These are phyloP conservation scores for Aureobasidium uvarum DNA, from an alignment of 2,329 filamentous ascomycete species.

Conservation along the genomic window DNA sequence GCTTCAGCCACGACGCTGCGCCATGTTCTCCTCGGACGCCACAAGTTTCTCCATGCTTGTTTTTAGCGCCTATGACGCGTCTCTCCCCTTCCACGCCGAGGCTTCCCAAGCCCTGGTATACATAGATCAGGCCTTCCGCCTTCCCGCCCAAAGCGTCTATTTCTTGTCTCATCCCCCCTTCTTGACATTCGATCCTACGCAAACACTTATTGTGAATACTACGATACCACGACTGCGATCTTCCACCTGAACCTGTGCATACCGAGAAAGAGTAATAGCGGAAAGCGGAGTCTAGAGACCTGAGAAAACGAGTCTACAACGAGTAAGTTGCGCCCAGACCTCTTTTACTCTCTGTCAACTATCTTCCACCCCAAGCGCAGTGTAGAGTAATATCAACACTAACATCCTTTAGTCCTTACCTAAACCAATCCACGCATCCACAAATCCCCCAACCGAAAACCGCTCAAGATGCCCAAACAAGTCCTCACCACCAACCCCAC, in stretches of 20 bases:
- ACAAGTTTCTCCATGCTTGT: neutral
- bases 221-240: neutral
- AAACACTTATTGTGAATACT: neutral
- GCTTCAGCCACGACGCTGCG: neutral
- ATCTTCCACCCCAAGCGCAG: neutral
- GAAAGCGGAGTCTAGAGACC: neutral
- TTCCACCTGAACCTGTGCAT: neutral
- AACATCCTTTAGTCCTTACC: neutral
- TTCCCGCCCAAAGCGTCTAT: neutral
- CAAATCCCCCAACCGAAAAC: neutral
- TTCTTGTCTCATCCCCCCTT: neutral
- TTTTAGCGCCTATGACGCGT: slow-evolving; percentile 16
- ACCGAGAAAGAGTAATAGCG: neutral
- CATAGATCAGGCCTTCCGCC: slow-evolving; percentile 1
- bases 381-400: neutral
- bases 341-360: neutral
- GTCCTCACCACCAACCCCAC: slow-evolving; percentile 5
- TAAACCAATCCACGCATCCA: neutral
- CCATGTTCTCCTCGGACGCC: neutral
- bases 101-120: neutral
- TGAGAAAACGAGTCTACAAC: neutral
- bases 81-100: neutral
- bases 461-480: slow-evolving; percentile 11
- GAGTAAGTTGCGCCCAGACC: neutral
- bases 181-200: neutral